Conservation (phyloP, 805 yeast genomes). For the Candida qinlingensis region DNA sequence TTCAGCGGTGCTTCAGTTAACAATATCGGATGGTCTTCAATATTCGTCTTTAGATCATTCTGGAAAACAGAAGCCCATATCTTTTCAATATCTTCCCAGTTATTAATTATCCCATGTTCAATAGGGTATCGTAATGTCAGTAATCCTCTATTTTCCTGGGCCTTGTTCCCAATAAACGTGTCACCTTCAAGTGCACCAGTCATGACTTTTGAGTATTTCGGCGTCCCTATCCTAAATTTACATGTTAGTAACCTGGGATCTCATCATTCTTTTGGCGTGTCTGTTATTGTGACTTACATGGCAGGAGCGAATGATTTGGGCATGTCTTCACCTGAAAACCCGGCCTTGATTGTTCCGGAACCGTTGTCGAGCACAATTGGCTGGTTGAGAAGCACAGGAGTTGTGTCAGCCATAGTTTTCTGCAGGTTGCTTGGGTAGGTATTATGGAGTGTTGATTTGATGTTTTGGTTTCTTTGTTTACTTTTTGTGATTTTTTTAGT, state of each 20-base stretch:
- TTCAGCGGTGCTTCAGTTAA: constrained; percentile 88
- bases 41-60: constrained; percentile 47
- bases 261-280: background rate
- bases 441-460: background rate
- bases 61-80: constrained; percentile 69
- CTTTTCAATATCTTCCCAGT: constrained; percentile 85
- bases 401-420: constrained; percentile 8
- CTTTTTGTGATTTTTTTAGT: background rate
- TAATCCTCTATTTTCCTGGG: constrained; percentile 76
- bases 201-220: constrained; percentile 81
- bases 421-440: background rate
- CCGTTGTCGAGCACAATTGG: constrained; percentile 82
- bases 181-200: constrained; percentile 65
- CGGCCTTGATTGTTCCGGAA: constrained; percentile 79
- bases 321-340: constrained; percentile 87
- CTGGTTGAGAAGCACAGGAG: constrained; percentile 45
- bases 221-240: constrained; percentile 53
- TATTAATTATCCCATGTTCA: constrained; percentile 67
- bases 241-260: constrained; percentile 5
- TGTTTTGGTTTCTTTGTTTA: background rate
- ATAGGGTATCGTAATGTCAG: constrained; percentile 67
- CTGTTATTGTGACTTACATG: constrained; percentile 28
- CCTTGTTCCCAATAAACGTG: constrained; percentile 67
- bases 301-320: constrained; percentile 66
- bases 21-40: constrained; percentile 83